These are phyloP conservation scores for Parafenestella ontariensis DNA, from an alignment of 2,329 filamentous ascomycete species.

Conservation along the genomic window DNA sequence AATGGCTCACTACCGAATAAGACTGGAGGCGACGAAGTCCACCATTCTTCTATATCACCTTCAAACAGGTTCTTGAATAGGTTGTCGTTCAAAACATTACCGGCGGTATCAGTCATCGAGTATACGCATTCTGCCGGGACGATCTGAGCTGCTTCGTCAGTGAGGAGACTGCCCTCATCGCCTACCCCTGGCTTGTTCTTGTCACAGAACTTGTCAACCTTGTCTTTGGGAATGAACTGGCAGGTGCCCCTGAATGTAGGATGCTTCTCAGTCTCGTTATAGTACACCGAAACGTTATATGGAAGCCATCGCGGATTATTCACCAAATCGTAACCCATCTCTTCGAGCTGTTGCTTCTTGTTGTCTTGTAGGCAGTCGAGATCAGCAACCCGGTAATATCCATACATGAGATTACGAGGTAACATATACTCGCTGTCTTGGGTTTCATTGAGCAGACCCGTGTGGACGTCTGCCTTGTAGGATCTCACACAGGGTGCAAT, in stretches of 20 bases:
- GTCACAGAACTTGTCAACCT: not conserved
- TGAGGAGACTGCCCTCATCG: not conserved
- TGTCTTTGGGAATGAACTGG: not conserved
- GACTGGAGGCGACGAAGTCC: not conserved
- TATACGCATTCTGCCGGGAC: constrained; percentile 6
- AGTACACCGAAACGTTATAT: not conserved
- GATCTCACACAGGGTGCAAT: constrained; percentile 4
- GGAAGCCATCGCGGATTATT: constrained; percentile 3
- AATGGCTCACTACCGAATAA: constrained; percentile 1
- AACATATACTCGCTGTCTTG: not conserved
- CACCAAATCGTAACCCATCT: constrained; percentile 2
- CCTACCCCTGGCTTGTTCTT: not conserved
- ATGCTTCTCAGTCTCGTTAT: not conserved
- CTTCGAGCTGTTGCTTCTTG: not conserved
- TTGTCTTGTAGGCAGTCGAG: constrained; percentile 1
- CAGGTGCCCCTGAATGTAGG: not conserved
- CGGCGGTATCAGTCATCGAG: not conserved
- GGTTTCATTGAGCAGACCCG: not conserved
- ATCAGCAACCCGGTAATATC: constrained; percentile 2
- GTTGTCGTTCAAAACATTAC: not conserved
- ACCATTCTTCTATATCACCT: not conserved
- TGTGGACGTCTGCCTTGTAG: not conserved
- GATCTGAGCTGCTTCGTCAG: not conserved
- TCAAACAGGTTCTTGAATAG: not conserved
- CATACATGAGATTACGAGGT: constrained; percentile 1